These are phyloP conservation scores for Aechmea fasciata DNA, from an alignment of 176 grass and related monocot genomes.

Conservation along the genomic window DNA sequence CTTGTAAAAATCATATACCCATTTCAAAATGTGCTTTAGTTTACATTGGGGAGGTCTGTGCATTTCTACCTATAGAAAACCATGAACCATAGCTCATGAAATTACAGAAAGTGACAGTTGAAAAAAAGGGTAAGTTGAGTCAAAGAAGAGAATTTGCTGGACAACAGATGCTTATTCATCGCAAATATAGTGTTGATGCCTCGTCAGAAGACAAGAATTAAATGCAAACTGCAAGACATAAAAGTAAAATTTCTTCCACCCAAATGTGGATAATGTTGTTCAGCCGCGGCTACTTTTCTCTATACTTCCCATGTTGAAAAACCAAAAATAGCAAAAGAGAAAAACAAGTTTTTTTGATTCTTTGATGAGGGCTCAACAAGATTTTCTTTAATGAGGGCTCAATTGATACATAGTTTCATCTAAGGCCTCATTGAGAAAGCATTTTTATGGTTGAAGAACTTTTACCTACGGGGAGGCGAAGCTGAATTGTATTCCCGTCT, in stretches of 20 bases:
- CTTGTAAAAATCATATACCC: too few species aligned
- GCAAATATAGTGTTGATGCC: background rate
- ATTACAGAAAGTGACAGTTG: background rate
- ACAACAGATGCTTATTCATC: background rate
- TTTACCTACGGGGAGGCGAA: slow-evolving; percentile 68
- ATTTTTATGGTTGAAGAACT: background rate
- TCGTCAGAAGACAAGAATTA: background rate
- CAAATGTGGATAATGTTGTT: background rate
- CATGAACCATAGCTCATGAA: background rate
- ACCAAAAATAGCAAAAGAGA: background rate
- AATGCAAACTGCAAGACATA: background rate
- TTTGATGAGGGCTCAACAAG: background rate
- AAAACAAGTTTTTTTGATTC: background rate
- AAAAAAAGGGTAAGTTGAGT: background rate
- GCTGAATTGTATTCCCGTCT: slow-evolving; percentile 86
- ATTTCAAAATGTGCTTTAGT: too few species aligned
- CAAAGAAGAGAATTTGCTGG: background rate
- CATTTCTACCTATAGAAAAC: too few species aligned
- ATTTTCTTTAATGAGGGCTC: background rate
- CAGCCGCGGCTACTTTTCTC: background rate
- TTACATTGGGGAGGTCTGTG: too few species aligned
- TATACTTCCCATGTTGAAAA: background rate
- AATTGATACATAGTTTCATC: background rate
- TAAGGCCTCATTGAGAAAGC: background rate
- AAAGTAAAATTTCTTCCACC: background rate